These are phyloP conservation scores for Tylopilus cervinicoccineus DNA, from an alignment of 768 basidiomycete species.

Conservation along the genomic window DNA sequence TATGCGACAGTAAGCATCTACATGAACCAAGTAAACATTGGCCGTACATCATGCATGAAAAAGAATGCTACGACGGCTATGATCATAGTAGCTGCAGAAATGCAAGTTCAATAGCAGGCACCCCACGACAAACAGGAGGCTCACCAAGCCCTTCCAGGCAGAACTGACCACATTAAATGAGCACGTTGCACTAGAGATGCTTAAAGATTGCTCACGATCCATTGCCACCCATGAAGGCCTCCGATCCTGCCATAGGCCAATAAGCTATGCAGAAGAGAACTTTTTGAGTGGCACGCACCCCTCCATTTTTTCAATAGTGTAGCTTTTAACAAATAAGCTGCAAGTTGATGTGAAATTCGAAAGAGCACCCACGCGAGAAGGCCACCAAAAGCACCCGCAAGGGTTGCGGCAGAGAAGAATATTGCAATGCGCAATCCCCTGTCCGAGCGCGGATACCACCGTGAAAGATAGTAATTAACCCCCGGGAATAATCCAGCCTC, in stretches of 20 bases:
- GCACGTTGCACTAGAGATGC: background rate
- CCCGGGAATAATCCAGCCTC: slow-evolving; percentile 45
- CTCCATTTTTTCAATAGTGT: slow-evolving; percentile 28
- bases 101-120: background rate
- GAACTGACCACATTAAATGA: slow-evolving; percentile 19
- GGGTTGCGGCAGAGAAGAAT: slow-evolving; percentile 62
- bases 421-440: slow-evolving; percentile 55
- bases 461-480: slow-evolving; percentile 42
- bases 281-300: slow-evolving; percentile 29
- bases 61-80: slow-evolving; percentile 38
- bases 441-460: slow-evolving; percentile 59
- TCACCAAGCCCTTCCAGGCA: slow-evolving; percentile 26
- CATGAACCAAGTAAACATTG: background rate
- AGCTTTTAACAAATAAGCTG: slow-evolving; percentile 23
- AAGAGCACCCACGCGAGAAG: slow-evolving; percentile 37
- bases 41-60: slow-evolving; percentile 49
- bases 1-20: background rate
- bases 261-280: background rate
- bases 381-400: slow-evolving; percentile 51
- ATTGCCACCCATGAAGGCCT: slow-evolving; percentile 34
- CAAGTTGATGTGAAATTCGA: background rate
- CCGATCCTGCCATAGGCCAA: slow-evolving; percentile 11
- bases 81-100: slow-evolving; percentile 19
- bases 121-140: background rate
- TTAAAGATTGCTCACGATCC: slow-evolving; percentile 27